Percentiles rank a stretch among this genome's conserved stretches.
Conservation (phyloP, 2,329 filamentous ascomycete species). For the Phoma sp. region DNA sequence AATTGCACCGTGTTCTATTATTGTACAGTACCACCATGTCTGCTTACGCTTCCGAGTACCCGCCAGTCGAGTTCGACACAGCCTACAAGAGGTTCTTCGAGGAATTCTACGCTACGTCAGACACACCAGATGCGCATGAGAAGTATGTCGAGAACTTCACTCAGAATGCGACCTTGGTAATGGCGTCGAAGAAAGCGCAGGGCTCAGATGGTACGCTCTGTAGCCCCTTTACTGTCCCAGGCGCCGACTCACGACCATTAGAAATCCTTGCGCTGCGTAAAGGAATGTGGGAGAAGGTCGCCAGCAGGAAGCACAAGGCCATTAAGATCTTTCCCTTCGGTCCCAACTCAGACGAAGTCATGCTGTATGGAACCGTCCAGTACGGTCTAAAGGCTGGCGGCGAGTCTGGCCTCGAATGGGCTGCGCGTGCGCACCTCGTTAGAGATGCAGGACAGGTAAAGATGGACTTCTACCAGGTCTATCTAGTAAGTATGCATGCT, state of each 20-base stretch:
- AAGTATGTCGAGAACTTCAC: conserved; percentile 58
- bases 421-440: conserved; percentile 60
- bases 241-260: conserved; percentile 23
- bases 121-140: conserved; percentile 57
- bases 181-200: conserved; percentile 56
- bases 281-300: conserved; percentile 61
- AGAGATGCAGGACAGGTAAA: conserved; percentile 61
- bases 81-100: conserved; percentile 55
- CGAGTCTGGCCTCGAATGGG: conserved; percentile 59
- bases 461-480: conserved; percentile 62
- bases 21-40: conserved; percentile 25
- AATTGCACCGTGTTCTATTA: conserved; percentile 1
- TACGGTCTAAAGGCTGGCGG: conserved; percentile 61
- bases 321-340: conserved; percentile 60
- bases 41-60: conserved; percentile 46
- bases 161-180: conserved; percentile 57
- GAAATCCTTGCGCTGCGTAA: conserved; percentile 60
- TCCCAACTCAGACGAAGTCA: conserved; percentile 55
- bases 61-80: conserved; percentile 46
- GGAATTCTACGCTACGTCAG: conserved; percentile 55
- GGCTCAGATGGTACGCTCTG: conserved; percentile 53
- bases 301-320: conserved; percentile 54
- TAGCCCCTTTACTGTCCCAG: not conserved
- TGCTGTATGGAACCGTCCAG: conserved; percentile 61
- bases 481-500: conserved; percentile 52